Conservation (phyloP, 371 early-diverging fungal genomes). For the Haplosporangium sp. region DNA sequence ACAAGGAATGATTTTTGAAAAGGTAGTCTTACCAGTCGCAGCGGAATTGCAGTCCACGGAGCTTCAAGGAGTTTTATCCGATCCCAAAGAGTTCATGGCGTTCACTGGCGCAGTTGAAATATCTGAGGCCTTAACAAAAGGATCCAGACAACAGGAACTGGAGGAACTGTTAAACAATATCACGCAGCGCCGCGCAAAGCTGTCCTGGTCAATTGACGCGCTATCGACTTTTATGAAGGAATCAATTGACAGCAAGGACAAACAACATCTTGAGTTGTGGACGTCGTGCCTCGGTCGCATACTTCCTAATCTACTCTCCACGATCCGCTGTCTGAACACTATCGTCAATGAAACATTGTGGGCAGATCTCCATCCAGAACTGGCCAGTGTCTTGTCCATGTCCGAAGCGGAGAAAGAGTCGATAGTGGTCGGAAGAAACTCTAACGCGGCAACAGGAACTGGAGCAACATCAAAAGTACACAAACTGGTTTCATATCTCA, state of each 20-base stretch:
- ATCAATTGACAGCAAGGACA: conserved; percentile 23
- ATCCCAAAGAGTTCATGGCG: conserved; percentile 27
- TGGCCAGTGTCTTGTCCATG: conserved; percentile 18
- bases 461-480: not conserved
- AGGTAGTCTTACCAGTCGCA: conserved; percentile 33
- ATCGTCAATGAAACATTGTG: conserved; percentile 12
- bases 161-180: conserved; percentile 7
- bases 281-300: conserved; percentile 13
- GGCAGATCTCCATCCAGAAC: conserved; percentile 19
- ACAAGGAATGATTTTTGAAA: conserved; percentile 32
- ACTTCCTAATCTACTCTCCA: conserved; percentile 35
- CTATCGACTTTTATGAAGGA: conserved; percentile 41
- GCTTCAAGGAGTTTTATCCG: conserved; percentile 14
- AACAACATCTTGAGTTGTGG: conserved; percentile 30
- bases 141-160: conserved; percentile 7
- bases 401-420: conserved; percentile 39
- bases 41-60: conserved; percentile 15
- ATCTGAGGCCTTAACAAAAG: conserved; percentile 7
- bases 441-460: not conserved
- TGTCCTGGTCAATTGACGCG: conserved; percentile 32
- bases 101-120: conserved; percentile 35
- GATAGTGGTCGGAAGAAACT: conserved; percentile 35
- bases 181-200: conserved; percentile 20
- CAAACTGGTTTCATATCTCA: conserved; percentile 18
- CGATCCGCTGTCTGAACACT: conserved; percentile 38